Percentiles rank a stretch among this genome's conserved stretches.
phyloP scores from a whole-genome alignment of 1,284 basidiomycete genomes.

The Neonothopanus nambi region DNA sequence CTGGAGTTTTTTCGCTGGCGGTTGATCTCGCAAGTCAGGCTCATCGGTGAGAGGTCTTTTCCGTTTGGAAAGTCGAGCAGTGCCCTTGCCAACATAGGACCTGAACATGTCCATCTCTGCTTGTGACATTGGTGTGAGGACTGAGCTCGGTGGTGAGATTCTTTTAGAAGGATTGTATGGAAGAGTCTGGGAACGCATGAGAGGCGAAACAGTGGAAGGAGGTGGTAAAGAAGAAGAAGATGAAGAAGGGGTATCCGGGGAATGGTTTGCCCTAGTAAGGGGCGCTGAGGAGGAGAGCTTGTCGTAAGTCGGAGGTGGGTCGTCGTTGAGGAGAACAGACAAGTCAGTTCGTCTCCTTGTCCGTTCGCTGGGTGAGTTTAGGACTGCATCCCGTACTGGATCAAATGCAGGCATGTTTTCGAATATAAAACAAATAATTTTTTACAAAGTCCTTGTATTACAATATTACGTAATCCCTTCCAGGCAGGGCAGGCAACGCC shows the following conservation, averaged over 20 bases:
- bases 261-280: conserved; percentile 17
- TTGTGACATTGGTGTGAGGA: conserved; percentile 63
- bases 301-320: conserved; percentile 36
- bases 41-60: conserved; percentile 51
- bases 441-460: too few relatives aligned
- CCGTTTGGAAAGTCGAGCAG: conserved; percentile 57
- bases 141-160: conserved; percentile 57
- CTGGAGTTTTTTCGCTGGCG: conserved; percentile 50
- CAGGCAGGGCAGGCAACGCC: neutral
- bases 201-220: conserved; percentile 26
- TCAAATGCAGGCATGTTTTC: conserved; percentile 72
- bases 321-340: conserved; percentile 66
- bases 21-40: conserved; percentile 38
- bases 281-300: conserved; percentile 26
- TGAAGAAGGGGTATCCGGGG: conserved; percentile 26
- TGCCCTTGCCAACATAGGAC: conserved; percentile 58
- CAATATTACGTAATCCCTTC: too few relatives aligned
- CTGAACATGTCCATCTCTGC: conserved; percentile 64
- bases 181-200: conserved; percentile 28
- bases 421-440: neutral
- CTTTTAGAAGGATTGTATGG: conserved; percentile 68
- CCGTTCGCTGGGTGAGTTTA: conserved; percentile 55
- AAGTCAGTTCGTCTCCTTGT: conserved; percentile 67
- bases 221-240: conserved; percentile 30
- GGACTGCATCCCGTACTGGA: conserved; percentile 79